A percentile compares a stretch with the other conserved stretches of the same genome.
These are phyloP conservation scores for Trametes meyenii DNA, from an alignment of 768 basidiomycete genomes.

Conservation along the genomic window DNA sequence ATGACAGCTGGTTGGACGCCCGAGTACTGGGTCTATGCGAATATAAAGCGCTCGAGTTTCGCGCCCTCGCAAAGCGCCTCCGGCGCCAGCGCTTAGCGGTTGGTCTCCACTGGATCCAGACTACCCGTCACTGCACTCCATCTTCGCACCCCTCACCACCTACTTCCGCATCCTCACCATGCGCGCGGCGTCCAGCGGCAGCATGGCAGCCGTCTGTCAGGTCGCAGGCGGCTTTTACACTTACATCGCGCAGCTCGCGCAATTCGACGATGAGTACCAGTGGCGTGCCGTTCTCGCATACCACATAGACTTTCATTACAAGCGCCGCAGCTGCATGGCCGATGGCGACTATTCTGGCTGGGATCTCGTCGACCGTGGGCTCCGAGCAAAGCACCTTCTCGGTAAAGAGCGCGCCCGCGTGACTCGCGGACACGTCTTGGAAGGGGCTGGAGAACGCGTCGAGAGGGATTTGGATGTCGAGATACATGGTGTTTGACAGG, in stretches of 20 bases:
- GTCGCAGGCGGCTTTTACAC: not conserved
- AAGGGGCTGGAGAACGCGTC: not conserved
- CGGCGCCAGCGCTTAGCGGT: no score
- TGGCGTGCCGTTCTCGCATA: slow-evolving; percentile 21
- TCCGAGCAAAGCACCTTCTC: not conserved
- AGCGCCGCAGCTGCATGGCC: slow-evolving; percentile 1
- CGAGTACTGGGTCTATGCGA: no score
- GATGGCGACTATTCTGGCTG: slow-evolving; percentile 7
- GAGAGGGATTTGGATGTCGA: no score
- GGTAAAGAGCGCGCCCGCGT: not conserved
- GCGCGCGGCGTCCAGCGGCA: not conserved
- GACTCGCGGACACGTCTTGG: not conserved
- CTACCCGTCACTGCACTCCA: slow-evolving; percentile 16
- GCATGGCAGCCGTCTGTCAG: not conserved
- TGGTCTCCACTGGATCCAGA: no score
- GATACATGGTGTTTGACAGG: not conserved
- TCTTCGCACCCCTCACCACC: slow-evolving; percentile 22
- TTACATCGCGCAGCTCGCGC: slow-evolving; percentile 16
- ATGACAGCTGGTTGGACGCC: no score
- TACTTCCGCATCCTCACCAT: slow-evolving; percentile 20
- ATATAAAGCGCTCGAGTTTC: no score
- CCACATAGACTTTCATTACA: slow-evolving; percentile 7
- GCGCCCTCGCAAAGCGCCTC: no score
- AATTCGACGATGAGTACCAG: slow-evolving; percentile 12
- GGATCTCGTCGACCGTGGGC: not conserved